phyloP scores from a whole-genome alignment of 805 yeast genomes.

The Spencermartinsiella europaea region DNA sequence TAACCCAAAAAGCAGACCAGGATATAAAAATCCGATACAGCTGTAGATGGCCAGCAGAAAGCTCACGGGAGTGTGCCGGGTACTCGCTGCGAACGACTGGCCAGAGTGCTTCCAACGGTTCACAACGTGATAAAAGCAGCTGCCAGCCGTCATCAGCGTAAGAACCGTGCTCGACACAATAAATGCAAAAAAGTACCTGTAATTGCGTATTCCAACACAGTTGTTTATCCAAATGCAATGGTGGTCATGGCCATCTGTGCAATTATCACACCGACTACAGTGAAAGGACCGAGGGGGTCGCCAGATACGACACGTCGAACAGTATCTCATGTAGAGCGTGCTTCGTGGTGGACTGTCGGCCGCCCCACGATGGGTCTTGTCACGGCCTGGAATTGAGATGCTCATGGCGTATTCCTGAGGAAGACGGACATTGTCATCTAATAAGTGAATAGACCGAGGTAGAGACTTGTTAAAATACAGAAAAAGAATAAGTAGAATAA shows the following conservation, averaged over 20 bases:
- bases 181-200: constrained; percentile 38
- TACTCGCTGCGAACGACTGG: constrained; percentile 25
- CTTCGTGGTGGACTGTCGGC: too few species aligned
- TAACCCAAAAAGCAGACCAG: constrained; percentile 45
- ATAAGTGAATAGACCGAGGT: constrained; percentile 62
- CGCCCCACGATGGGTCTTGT: constrained; percentile 21
- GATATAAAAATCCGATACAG: constrained; percentile 47
- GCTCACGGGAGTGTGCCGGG: constrained; percentile 35
- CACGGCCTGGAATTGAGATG: constrained; percentile 44
- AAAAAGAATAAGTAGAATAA: too few species aligned
- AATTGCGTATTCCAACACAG: constrained; percentile 72
- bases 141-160: constrained; percentile 27
- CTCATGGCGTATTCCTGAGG: constrained; percentile 57
- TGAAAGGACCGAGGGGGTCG: constrained; percentile 73
- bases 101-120: constrained; percentile 15
- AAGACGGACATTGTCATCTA: constrained; percentile 34
- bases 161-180: constrained; percentile 36
- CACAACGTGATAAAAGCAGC: constrained; percentile 34
- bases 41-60: constrained; percentile 51
- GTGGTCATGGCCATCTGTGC: constrained; percentile 65
- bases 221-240: constrained; percentile 69
- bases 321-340: constrained; percentile 52
- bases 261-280: constrained; percentile 63
- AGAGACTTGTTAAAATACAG: constrained; percentile 30
- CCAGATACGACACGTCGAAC: constrained; percentile 66